phyloP scores from a whole-genome alignment of 306 rosid genomes.

The Ormosia semicastrata region DNA sequence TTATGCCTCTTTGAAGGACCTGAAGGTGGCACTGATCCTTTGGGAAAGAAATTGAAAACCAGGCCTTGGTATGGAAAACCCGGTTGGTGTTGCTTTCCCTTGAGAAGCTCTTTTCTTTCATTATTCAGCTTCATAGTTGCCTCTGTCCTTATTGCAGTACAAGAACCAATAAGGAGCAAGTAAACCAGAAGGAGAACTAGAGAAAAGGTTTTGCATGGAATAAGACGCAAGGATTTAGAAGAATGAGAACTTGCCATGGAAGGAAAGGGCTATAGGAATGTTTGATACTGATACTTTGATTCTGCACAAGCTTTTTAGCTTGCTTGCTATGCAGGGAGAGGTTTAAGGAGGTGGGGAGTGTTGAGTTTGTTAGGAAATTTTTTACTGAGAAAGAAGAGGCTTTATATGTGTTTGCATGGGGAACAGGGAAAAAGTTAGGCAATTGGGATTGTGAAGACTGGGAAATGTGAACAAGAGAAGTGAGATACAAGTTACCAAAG shows the following conservation, averaged over 20 bases:
- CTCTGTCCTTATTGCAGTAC: slow-evolving; percentile 57
- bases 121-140: slow-evolving; percentile 29
- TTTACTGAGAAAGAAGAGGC: slow-evolving; percentile 6
- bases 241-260: slow-evolving; percentile 46
- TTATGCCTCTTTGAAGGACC: slow-evolving; percentile 91
- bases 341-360: not conserved
- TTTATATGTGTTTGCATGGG: slow-evolving; percentile 55
- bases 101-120: slow-evolving; percentile 22
- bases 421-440: slow-evolving; percentile 37
- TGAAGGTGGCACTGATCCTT: slow-evolving; percentile 72
- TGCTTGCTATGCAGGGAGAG: not conserved
- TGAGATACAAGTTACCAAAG: slow-evolving; percentile 36
- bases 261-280: not conserved
- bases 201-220: slow-evolving; percentile 21
- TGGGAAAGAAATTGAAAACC: slow-evolving; percentile 70
- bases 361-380: not conserved
- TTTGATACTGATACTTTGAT: not conserved
- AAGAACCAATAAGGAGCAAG: slow-evolving; percentile 42
- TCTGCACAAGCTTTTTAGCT: not conserved
- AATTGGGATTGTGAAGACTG: slow-evolving; percentile 31
- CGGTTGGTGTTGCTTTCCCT: slow-evolving; percentile 3
- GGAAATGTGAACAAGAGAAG: slow-evolving; percentile 32
- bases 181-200: slow-evolving; percentile 26
- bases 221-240: slow-evolving; percentile 30
- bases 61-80: slow-evolving; percentile 31